Evolutionary conservation across 2,329 filamentous ascomycete species (phyloP).

Genomic region (Cladophialophora immunda): DNA sequence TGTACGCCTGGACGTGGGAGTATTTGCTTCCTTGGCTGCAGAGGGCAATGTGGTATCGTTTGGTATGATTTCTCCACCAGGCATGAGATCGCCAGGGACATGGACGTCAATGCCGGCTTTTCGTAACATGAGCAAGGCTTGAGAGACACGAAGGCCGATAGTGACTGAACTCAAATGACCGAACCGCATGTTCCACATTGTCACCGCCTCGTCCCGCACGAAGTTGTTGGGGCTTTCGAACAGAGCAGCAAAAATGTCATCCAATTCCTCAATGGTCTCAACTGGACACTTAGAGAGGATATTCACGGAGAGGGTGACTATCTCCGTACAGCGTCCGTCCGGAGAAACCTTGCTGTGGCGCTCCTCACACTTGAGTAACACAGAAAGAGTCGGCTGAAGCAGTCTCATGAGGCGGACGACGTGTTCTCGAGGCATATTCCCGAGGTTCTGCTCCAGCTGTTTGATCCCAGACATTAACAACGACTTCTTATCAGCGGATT

Average conservation of each 20-base stretch:
- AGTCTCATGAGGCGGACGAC: not conserved
- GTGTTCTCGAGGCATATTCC: not conserved
- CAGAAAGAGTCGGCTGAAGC: slow-evolving; percentile 39
- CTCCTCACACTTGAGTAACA: slow-evolving; percentile 48
- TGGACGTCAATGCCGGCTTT: slow-evolving; percentile 8
- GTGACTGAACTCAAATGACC: slow-evolving; percentile 65
- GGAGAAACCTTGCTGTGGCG: not conserved
- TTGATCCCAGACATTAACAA: not conserved
- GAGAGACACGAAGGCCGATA: slow-evolving; percentile 72
- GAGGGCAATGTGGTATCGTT: not conserved
- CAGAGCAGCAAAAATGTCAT: slow-evolving; percentile 60
- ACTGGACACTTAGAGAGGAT: not conserved
- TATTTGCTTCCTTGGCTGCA: not conserved
- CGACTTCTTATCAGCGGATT: not conserved
- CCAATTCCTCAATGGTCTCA: slow-evolving; percentile 60
- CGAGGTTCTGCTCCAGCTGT: not conserved
- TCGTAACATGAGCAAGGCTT: slow-evolving; percentile 57
- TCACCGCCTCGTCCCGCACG: slow-evolving; percentile 62
- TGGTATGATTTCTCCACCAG: not conserved
- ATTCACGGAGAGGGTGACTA: not conserved
- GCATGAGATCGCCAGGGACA: not conserved
- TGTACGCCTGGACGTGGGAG: slow-evolving; percentile 6
- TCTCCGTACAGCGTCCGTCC: not conserved
- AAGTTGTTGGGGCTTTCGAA: slow-evolving; percentile 61
- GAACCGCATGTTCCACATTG: slow-evolving; percentile 76